A percentile compares a stretch with the other conserved stretches of the same genome.
Evolutionary conservation across 129 eudicot species (phyloP).

Genomic region (Pittosporum tobira): DNA sequence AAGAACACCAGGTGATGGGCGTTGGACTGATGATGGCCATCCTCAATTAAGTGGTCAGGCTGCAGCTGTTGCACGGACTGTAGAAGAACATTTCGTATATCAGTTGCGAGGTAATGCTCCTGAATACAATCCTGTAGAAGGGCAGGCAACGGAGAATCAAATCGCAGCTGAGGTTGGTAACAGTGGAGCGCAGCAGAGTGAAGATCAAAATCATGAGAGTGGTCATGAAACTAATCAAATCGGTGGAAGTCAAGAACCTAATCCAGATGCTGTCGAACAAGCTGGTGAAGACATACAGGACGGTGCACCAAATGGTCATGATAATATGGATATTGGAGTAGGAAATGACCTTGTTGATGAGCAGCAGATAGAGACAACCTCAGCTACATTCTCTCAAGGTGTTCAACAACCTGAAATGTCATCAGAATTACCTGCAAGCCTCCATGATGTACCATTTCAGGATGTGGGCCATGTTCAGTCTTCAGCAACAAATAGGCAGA

Average conservation of each 20-base stretch:
- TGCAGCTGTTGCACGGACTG: slow-evolving; percentile 82
- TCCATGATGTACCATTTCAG: slow-evolving; percentile 24
- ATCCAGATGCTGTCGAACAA: slow-evolving; percentile 27
- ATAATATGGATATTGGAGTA: slow-evolving; percentile 65
- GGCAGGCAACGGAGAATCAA: slow-evolving; percentile 38
- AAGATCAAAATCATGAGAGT: slow-evolving; percentile 27
- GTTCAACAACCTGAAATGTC: slow-evolving; percentile 16
- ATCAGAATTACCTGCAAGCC: slow-evolving; percentile 13
- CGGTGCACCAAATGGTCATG: slow-evolving; percentile 23
- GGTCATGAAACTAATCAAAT: slow-evolving; percentile 28
- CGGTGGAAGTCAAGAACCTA: slow-evolving; percentile 32
- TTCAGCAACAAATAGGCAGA: slow-evolving; percentile 32
- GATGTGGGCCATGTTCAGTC: slow-evolving; percentile 17
- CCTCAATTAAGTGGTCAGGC: slow-evolving; percentile 92
- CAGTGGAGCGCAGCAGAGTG: slow-evolving; percentile 34
- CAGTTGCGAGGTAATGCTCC: slow-evolving; percentile 42
- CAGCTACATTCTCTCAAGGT: slow-evolving; percentile 10
- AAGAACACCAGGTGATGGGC: slow-evolving; percentile 89
- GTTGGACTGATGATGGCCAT: slow-evolving; percentile 98
- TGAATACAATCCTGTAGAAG: slow-evolving; percentile 29
- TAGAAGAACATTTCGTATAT: slow-evolving; percentile 70
- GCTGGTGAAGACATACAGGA: slow-evolving; percentile 29
- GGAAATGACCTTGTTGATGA: slow-evolving; percentile 31
- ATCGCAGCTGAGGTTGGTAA: slow-evolving; percentile 24
- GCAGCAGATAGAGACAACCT: slow-evolving; percentile 22